Evolutionary conservation across 495 filamentous ascomycete genomes (phyloP), one percentile per base, ranked within the genome.

Genomic region (Annulohypoxylon stygium): DNA sequence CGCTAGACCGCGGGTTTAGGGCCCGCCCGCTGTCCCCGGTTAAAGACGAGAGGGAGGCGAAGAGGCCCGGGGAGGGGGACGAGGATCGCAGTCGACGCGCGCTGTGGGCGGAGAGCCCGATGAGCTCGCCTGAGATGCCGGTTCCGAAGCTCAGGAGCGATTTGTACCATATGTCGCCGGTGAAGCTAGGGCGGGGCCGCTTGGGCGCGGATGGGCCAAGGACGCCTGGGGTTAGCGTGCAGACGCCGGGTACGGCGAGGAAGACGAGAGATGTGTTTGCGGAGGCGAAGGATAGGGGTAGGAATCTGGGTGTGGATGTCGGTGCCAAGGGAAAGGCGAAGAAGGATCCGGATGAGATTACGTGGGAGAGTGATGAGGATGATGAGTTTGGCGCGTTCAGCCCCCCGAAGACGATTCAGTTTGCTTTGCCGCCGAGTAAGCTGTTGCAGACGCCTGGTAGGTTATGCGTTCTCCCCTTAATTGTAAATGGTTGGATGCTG

Each of bases 351-450:
- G 83, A 85, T 47, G 86, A 87, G 77, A 86, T 88, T 18, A 81
- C 79, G 11, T 94, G 92, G 90, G 89, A 93, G 36, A 92, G 88
- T 65, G 84, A 87, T 58, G 85, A 83, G 57, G 85, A 87, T 67
- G 88, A 92, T 47, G 87, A 90, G 1, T 88, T 89, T 45, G 86
- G 86, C 2, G 93, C 89, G 0, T 88, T 94, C 73, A 97, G 93
- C 75, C 96, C 97, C 39, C 96, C 96, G 0, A 97, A 97, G 82
- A 99, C 96, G 26, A 97, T 99, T 79, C 94, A 97, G 77, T 99
- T 99, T 78, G 92, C 93, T 75, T 85, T 99, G 65, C 95, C 95
- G 64, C 92, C 93, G 76, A 92, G 90, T 55, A 90, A 92, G 70
- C 80, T 99, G 36, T 81, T 99, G 83, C 94, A 96, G 74, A 99